Evolutionary conservation across 2,329 filamentous ascomycete genomes (phyloP).

Genomic region (Ophiostoma sp.): DNA sequence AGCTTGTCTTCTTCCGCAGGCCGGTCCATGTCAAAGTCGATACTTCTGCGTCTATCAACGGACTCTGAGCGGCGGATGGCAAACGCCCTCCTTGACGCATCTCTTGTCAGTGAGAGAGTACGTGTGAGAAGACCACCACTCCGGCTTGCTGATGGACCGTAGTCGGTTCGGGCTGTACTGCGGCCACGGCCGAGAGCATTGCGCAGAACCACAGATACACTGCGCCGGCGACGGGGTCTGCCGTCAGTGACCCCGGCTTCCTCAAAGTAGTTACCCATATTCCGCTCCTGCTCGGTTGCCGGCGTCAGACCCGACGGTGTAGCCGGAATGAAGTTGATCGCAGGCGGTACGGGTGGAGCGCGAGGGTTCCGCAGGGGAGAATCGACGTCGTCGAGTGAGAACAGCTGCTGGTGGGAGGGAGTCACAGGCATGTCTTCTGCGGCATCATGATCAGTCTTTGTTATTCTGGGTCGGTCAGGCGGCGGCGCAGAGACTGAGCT

Average conservation of each 20-base stretch:
- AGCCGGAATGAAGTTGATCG: constrained; percentile 62
- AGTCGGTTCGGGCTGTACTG: constrained; percentile 41
- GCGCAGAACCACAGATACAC: constrained; percentile 52
- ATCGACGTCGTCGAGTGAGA: constrained; percentile 56
- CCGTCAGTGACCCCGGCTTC: constrained; percentile 35
- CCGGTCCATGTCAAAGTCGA: constrained; percentile 41
- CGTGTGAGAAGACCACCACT: constrained; percentile 49
- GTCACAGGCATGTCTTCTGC: constrained; percentile 45
- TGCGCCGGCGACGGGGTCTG: constrained; percentile 40
- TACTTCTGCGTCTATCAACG: constrained; percentile 33
- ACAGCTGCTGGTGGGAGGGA: constrained; percentile 53
- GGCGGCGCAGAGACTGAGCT: constrained; percentile 1
- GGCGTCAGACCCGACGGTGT: constrained; percentile 63
- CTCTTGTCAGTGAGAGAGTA: constrained; percentile 54
- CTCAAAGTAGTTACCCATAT: constrained; percentile 57
- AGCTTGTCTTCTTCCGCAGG: constrained; percentile 56
- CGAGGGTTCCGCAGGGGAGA: constrained; percentile 64
- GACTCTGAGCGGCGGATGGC: constrained; percentile 22
- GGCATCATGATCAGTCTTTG: constrained; percentile 39
- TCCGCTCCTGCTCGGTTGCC: constrained; percentile 51
- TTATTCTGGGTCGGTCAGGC: not conserved
- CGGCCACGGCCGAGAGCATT: constrained; percentile 45
- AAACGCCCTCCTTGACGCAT: not conserved
- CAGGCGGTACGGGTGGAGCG: constrained; percentile 54
- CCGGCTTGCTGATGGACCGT: constrained; percentile 44